phyloP scores from a whole-genome alignment of 2,329 filamentous ascomycete species.

The Hymenoscyphus scutula region DNA sequence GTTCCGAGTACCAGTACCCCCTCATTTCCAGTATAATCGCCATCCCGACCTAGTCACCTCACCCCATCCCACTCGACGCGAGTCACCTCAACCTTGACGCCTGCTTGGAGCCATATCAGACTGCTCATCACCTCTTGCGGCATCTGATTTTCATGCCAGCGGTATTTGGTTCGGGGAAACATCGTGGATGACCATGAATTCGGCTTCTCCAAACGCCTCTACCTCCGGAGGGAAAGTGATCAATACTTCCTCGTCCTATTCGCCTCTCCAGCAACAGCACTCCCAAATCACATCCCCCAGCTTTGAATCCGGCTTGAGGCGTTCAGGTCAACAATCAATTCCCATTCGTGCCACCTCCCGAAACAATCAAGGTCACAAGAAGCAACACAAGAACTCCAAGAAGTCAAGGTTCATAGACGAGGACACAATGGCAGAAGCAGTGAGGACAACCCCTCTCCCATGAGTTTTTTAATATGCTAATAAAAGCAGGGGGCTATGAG shows the following conservation, averaged over 20 bases:
- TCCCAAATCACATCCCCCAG: slow-evolving; percentile 28
- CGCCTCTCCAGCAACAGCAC: slow-evolving; percentile 33
- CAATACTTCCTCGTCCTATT: slow-evolving; percentile 33
- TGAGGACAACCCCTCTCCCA: slow-evolving; percentile 42
- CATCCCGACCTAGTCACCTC: not conserved
- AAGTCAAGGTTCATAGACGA: slow-evolving; percentile 74
- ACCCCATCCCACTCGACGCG: not conserved
- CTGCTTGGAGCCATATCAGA: not conserved
- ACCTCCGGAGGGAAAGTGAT: slow-evolving; percentile 34
- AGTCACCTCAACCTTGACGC: not conserved
- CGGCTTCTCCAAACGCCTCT: slow-evolving; percentile 32
- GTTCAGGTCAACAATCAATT: slow-evolving; percentile 26
- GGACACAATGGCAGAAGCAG: slow-evolving; percentile 80
- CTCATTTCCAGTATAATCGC: not conserved
- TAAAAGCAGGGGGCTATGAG: slow-evolving; percentile 44
- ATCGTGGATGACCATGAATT: slow-evolving; percentile 32
- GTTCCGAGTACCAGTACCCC: not conserved
- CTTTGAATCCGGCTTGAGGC: slow-evolving; percentile 33
- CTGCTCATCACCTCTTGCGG: not conserved
- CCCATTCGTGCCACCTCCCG: slow-evolving; percentile 50
- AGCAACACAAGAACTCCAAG: slow-evolving; percentile 80
- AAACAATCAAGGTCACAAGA: slow-evolving; percentile 73
- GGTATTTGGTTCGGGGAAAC: not conserved
- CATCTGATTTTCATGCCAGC: not conserved
- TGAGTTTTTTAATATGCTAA: slow-evolving; percentile 18